A percentile compares a stretch with the other conserved stretches of the same genome.
phyloP scores from a whole-genome alignment of 2,329 filamentous ascomycete genomes.

The Atkinsonella texensis region DNA sequence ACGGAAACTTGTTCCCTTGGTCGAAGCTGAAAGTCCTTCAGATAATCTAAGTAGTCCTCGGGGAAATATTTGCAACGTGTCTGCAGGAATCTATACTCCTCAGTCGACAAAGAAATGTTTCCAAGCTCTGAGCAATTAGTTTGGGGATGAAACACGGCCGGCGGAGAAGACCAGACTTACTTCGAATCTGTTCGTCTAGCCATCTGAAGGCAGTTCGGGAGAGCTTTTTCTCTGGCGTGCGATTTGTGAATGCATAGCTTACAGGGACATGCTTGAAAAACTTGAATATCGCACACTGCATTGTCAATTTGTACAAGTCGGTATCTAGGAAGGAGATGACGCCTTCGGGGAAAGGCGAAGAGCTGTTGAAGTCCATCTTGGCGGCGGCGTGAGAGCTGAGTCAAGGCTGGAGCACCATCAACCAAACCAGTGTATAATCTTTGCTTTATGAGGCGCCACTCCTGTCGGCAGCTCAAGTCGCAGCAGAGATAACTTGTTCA shows the following conservation, averaged over 20 bases:
- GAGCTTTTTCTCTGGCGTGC: slow-evolving; percentile 86
- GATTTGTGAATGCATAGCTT: slow-evolving; percentile 89
- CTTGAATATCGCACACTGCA: slow-evolving; percentile 94
- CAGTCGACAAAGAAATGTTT: slow-evolving; percentile 64
- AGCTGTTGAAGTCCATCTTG: slow-evolving; percentile 53
- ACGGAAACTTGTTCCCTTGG: slow-evolving; percentile 70
- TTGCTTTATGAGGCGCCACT: background rate
- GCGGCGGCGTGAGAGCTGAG: background rate
- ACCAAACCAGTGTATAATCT: background rate
- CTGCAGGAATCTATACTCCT: slow-evolving; percentile 71
- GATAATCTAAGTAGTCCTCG: slow-evolving; percentile 64
- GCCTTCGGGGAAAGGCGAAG: slow-evolving; percentile 58
- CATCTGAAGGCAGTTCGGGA: slow-evolving; percentile 73
- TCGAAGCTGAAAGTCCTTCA: slow-evolving; percentile 68
- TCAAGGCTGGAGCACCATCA: background rate
- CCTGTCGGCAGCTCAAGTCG: background rate
- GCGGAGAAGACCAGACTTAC: slow-evolving; percentile 30
- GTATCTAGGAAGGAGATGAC: slow-evolving; percentile 76
- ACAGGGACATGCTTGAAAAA: slow-evolving; percentile 77
- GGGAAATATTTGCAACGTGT: slow-evolving; percentile 71
- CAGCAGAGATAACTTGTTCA: no score
- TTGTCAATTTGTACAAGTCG: slow-evolving; percentile 89
- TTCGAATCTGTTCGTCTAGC: slow-evolving; percentile 73
- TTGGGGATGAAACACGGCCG: background rate
- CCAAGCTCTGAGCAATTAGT: slow-evolving; percentile 52